Evolutionary conservation across 2,329 filamentous ascomycete species (phyloP), one percentile per base, ranked within the genome.

Genomic region (Colletotrichum tabaci): DNA sequence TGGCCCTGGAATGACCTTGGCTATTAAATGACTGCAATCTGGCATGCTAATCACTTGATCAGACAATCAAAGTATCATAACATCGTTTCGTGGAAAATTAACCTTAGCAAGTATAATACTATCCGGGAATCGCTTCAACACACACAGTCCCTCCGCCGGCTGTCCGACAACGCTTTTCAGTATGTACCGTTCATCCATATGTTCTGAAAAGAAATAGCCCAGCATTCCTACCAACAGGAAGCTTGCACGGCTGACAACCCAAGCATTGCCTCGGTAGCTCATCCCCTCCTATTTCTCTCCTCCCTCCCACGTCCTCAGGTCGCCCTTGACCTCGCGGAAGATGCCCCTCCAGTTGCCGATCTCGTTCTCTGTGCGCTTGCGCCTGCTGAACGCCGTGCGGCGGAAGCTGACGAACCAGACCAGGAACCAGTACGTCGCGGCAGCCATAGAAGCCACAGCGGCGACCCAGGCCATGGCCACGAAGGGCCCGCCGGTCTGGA

Each of bases 341-440:
- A 77, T 77, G 1, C 75, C 76, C 26, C 63, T 57, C 72, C 75
- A 77, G 23, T 75, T 76, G 1, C 76, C 76, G 30, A 76, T 66
- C 63, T 77, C 69, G 2, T 49, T 52, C 49, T 67, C 57, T 0
- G 74, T 76, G 2, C 76, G 71, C 44, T 38, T 49, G 26, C 76
- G 55, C 30, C 76, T 73, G 61, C 71, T 75, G 35, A 76, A 74
- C 1, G 75, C 66, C 4, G 72, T 75, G 18, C 67, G 38, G 12
- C 76, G 68, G 46, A 76, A 74, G 63, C 75, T 74, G 9, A 77
- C 75, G 16, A 77, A 77, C 76, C 76, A 77, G 2, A 77, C 64
- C 26, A 58, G 47, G 53, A 75, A 74, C 76, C 76, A 77, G 42
- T 74, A 77, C 9, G 26, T 18, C 1, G 62, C 68, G 3, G 73